These are phyloP conservation scores for Penicillium canariense DNA, from an alignment of 495 filamentous ascomycete species.

Conservation along the genomic window DNA sequence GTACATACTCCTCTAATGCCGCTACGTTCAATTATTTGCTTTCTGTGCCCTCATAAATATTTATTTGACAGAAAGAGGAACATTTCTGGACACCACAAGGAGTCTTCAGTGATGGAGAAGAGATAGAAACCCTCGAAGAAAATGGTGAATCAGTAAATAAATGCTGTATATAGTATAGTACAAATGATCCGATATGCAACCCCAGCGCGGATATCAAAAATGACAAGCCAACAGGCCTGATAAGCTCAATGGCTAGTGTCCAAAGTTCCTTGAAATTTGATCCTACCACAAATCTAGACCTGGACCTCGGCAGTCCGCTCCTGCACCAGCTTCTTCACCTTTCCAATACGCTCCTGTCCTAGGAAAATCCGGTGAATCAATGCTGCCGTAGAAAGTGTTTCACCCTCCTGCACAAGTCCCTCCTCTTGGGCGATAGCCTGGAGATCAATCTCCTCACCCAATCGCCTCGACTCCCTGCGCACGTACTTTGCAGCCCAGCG, in stretches of 20 bases:
- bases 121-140: background rate
- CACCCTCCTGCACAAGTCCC: constrained; percentile 1
- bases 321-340: constrained; percentile 27
- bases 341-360: constrained; percentile 24
- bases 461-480: constrained; percentile 40
- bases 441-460: constrained; percentile 26
- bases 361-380: constrained; percentile 25
- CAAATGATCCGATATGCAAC: constrained; percentile 23
- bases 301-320: constrained; percentile 10
- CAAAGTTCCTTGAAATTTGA: background rate
- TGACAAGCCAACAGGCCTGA: background rate
- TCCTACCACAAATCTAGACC: background rate
- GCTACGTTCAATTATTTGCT: constrained; percentile 3
- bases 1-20: constrained; percentile 26
- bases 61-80: background rate
- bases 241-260: background rate
- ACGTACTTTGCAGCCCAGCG: constrained; percentile 51
- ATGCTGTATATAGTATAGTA: constrained; percentile 25
- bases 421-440: constrained; percentile 2
- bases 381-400: constrained; percentile 15
- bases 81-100: background rate
- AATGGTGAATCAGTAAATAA: background rate
- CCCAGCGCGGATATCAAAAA: constrained; percentile 15
- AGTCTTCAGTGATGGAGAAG: background rate
- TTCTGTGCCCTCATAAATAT: background rate